phyloP scores from a whole-genome alignment of 805 yeast genomes.

The Saccharomycopsis sp. region DNA sequence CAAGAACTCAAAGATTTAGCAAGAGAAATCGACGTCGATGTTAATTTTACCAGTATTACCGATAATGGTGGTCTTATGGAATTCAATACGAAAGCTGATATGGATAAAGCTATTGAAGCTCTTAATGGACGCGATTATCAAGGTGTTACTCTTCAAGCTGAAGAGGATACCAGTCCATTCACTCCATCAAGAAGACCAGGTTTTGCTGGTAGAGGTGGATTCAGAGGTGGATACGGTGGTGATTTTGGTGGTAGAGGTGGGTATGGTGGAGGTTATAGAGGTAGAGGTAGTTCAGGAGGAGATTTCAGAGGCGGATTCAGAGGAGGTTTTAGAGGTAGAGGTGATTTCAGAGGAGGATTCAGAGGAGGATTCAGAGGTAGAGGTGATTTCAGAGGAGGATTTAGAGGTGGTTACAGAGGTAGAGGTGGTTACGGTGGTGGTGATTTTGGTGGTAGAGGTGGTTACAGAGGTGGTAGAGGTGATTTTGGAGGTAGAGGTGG shows the following conservation, averaged over 20 bases:
- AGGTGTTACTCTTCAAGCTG: constrained; percentile 35
- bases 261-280: constrained; percentile 11
- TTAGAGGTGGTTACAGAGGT: constrained; percentile 26
- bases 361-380: constrained; percentile 13
- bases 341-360: constrained; percentile 32
- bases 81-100: constrained; percentile 57
- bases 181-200: constrained; percentile 24
- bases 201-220: constrained; percentile 29
- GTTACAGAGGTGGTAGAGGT: constrained; percentile 15
- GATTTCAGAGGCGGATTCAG: constrained; percentile 27
- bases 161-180: constrained; percentile 28
- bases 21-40: constrained; percentile 40
- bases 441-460: constrained; percentile 25
- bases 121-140: constrained; percentile 63
- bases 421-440: constrained; percentile 35
- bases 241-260: constrained; percentile 8
- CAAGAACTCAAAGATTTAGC: constrained; percentile 87
- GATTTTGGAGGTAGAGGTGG: constrained; percentile 39
- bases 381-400: constrained; percentile 17
- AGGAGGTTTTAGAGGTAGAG: constrained; percentile 26
- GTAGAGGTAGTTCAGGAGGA: constrained; percentile 8
- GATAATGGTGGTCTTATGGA: constrained; percentile 30
- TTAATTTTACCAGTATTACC: constrained; percentile 13
- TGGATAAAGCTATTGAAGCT: constrained; percentile 63
- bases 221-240: constrained; percentile 9